A percentile compares a stretch with the other conserved stretches of the same genome.
Conservation (phyloP, 1,139 yeast genomes). For the Candida dubliniensis region DNA sequence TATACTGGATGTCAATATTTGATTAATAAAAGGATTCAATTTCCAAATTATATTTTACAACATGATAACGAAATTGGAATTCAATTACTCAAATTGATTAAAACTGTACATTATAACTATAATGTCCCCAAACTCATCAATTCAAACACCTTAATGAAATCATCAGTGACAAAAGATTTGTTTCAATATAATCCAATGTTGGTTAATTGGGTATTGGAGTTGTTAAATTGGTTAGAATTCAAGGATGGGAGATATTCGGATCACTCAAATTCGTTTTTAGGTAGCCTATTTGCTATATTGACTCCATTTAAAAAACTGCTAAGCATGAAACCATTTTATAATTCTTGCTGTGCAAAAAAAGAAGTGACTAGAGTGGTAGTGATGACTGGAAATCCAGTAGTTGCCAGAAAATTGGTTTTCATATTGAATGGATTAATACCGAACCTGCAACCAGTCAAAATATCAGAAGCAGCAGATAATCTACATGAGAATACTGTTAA, state of each 20-base stretch:
- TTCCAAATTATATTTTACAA: conserved; percentile 40
- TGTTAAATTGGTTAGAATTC: conserved; percentile 60
- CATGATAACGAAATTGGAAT: conserved; percentile 42
- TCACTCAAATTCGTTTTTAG: conserved; percentile 30
- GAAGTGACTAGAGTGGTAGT: conserved; percentile 51
- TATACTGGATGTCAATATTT: conserved; percentile 25
- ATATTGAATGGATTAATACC: conserved; percentile 53
- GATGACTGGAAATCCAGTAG: conserved; percentile 61
- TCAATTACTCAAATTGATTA: conserved; percentile 36
- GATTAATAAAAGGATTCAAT: conserved; percentile 38
- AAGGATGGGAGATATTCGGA: conserved; percentile 45
- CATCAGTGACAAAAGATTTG: conserved; percentile 14
- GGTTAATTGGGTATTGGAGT: conserved; percentile 57
- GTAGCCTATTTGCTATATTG: conserved; percentile 46
- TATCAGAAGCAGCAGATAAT: conserved; percentile 1
- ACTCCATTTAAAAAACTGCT: conserved; percentile 40
- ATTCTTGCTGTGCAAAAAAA: conserved; percentile 19
- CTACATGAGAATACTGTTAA: not conserved
- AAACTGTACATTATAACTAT: conserved; percentile 38
- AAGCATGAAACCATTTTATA: conserved; percentile 31
- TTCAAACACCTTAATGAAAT: conserved; percentile 33
- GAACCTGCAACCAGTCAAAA: conserved; percentile 15
- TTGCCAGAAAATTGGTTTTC: conserved; percentile 58
- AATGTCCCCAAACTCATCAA: conserved; percentile 50
- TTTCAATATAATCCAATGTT: conserved; percentile 25